Evolutionary conservation across 805 yeast species (phyloP), one percentile per base, ranked within the genome.

Genomic region (Torulaspora maleeae): DNA sequence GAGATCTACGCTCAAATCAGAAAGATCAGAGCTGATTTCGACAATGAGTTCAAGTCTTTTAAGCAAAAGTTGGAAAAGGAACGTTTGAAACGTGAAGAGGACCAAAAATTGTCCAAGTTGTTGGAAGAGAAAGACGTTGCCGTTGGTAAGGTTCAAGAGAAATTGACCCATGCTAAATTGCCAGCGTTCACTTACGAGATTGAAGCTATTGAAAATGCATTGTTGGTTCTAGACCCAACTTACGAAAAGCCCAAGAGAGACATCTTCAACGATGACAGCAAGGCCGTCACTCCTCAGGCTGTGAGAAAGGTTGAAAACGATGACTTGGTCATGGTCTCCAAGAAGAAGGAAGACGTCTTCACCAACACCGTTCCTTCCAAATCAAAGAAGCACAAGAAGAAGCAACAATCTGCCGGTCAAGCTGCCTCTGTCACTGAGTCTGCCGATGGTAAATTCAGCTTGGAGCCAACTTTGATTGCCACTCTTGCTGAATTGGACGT

Each of bases 151-250:
- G 84, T 83, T 45, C 87, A 86, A 56, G 74, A 78, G 60, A 79
- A 79, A 60, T 78, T 86, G 72, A 76, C 80, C 42, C 85, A 80
- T 51, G 89, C 89, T 38, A 63, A 64, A 39, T 79, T 85, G 22
- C 96, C 98, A 24, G 98, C 97, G 22, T 90, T 84, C 70, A 79
- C 83, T 48, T 70, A 70, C 36, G 95, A 93, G 70, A 83, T 91
- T 58, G 75, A 75, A 54, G 73, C 83, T 51, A 85, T 93, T 59
- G 86, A 89, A 67, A 71, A 76, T 44, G 74, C 89, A 63, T 74
- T 90, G 63, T 61, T 70, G 29, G 78, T 78, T 68, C 86, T 93
- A 56, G 95, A 89, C 62, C 93, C 95, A 55, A 62, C 82, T 38
- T 81, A 78, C 68, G 86, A 80, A 60, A 79, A 77, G 64, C 80